Conservation (phyloP, 306 rosid species). For the Corylus avellana region DNA sequence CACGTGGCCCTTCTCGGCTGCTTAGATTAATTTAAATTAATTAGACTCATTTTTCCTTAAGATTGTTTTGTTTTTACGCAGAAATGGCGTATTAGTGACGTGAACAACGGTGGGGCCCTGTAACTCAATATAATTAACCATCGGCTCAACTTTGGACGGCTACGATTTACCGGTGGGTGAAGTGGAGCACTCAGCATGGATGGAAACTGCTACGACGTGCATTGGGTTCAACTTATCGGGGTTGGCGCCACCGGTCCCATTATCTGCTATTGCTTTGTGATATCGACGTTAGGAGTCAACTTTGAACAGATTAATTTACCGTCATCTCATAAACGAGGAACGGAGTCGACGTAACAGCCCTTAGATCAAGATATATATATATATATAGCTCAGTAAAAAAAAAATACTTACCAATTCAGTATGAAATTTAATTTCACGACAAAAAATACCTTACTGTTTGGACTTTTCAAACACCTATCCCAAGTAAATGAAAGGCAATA, state of each 20-base stretch:
- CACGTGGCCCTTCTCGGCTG: background rate
- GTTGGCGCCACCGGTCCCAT: slow-evolving; percentile 26
- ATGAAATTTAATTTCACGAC: too few species aligned
- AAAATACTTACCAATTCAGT: too few species aligned
- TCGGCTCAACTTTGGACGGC: background rate
- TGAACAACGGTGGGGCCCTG: slow-evolving; percentile 5
- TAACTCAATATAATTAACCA: too few species aligned
- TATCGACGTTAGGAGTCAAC: slow-evolving; percentile 22
- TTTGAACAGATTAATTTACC: slow-evolving; percentile 5
- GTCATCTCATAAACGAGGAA: background rate
- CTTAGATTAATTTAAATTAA: too few species aligned
- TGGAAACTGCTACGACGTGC: background rate
- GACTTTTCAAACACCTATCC: too few species aligned
- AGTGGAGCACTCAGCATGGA: background rate
- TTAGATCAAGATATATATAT: background rate
- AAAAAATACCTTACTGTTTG: too few species aligned
- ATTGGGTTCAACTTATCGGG: background rate
- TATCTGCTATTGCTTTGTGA: background rate
- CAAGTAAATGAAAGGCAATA: too few species aligned
- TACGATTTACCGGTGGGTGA: background rate
- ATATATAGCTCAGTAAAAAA: too few species aligned
- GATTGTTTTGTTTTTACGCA: slow-evolving; percentile 22
- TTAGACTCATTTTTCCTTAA: background rate
- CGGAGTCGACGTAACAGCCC: background rate
- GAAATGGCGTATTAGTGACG: slow-evolving; percentile 40